Evolutionary conservation across 2,329 filamentous ascomycete species (phyloP), one percentile per base, ranked within the genome.

Genomic region (Aureobasidium sp.): DNA sequence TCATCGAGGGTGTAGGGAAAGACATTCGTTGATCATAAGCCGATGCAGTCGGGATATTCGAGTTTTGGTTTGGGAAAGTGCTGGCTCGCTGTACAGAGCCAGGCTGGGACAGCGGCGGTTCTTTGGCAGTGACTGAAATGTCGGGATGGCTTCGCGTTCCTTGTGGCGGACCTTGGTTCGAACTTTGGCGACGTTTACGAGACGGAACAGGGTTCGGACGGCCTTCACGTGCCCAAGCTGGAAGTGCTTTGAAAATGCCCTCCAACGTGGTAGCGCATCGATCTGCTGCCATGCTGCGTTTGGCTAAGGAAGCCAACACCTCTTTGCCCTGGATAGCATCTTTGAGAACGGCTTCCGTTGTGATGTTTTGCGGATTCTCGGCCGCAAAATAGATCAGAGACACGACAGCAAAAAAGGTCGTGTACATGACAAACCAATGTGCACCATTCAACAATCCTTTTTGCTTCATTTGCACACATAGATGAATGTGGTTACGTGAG

Each of bases 361-460:
- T 88, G 4, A 82, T 77, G 69, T 88, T 90, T 64, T 89, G 85
- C 1, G 88, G 88, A 66, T 93, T 93, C 71, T 93, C 90, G 15
- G 91, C 78, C 0, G 89, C 87, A 70, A 89, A 93, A 70, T 90
- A 94, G 1, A 93, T 79, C 49, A 94, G 78, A 0, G 90, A 90
- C 35, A 94, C 77, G 35, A 93, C 88, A 15, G 88, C 86, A 70
- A 91, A 92, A 75, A 91, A 92, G 17, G 89, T 88, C 2, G 89
- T 91, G 70, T 91, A 93, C 70, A 93, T 84, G 67, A 89, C 88
- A 70, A 93, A 93, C 90, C 90, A 94, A 73, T 91, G 92, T 0
- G 89, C 88, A 0, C 90, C 90, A 64, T 88, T 87, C n/a, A 94
- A 78, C 7, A 90, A 78, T 4, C 86, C 83, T 68, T 87, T 83